Evolutionary conservation across 768 basidiomycete species (phyloP), one percentile per base, ranked within the genome.

Genomic region (Boletus reticuloceps): DNA sequence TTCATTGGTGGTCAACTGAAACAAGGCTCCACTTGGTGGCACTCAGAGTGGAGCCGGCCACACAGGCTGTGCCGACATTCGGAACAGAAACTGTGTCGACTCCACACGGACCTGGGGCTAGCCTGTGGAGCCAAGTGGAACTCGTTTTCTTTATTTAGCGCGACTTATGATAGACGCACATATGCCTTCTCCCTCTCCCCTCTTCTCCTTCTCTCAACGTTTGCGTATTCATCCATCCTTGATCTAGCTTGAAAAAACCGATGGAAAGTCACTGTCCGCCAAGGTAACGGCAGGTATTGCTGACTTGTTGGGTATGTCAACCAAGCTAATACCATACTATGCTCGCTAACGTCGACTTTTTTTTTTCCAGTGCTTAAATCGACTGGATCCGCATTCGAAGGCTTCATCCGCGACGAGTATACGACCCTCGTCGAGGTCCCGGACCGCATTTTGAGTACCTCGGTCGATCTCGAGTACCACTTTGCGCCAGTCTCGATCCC

Each of bases 391-490:
- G 82, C 87, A 0, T 98, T 98, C 68, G 79, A 85, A 51, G 78
- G 81, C 27, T 98, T 94, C 72, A 68, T 89, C 47, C 80, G 82
- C 4, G 94, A 96, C 70, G 90, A 94, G 64, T 91, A 85, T 72
- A 94, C 94, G n/a, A 94, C 91, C 2, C 82, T 96, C 20, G 75
- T 70, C 14, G 85, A 89, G 59, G 94, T 96, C 42, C 71, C 85
- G 61, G 96, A 98, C 60, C 82, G 96, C 10, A 88, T 98, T 64
- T 88, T 98, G 74, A 91, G 89, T 17, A 98, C 96, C 3, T 82
- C 90, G 6, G 76, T 98, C 53, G 89, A 96, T 58, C 76, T 93
- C 22, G 69, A 73, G 2, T 95, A 94, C 70, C 80, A 74, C 2
- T 90, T 92, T 67, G 59, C 67, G 20, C 74, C 79, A 0, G 64